phyloP scores from a whole-genome alignment of 2,329 filamentous ascomycete genomes.

The Fusarium anguioides region DNA sequence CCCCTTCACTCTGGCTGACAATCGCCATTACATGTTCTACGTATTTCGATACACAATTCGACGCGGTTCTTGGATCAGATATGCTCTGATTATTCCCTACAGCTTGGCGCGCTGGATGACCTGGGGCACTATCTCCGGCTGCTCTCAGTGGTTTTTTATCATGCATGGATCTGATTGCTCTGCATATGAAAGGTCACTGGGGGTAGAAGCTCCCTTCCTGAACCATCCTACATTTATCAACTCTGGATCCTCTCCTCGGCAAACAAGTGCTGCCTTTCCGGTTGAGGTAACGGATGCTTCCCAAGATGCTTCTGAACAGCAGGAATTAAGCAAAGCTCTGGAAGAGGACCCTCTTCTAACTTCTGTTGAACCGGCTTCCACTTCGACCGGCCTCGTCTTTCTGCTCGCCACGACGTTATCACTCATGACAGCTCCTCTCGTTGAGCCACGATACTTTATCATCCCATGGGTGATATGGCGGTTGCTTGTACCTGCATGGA shows the following conservation, averaged over 20 bases:
- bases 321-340: conserved; percentile 30
- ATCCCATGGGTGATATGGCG: conserved; percentile 95
- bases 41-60: conserved; percentile 87
- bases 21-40: conserved; percentile 98
- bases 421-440: conserved; percentile 87
- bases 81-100: conserved; percentile 77
- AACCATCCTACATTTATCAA: conserved; percentile 47
- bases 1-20: conserved; percentile 95
- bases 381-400: conserved; percentile 66
- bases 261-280: conserved; percentile 25
- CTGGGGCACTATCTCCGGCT: conserved; percentile 70
- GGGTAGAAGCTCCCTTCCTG: conserved; percentile 34
- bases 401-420: conserved; percentile 79
- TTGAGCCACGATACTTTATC: conserved; percentile 97
- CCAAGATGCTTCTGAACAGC: conserved; percentile 5
- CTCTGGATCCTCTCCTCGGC: neutral
- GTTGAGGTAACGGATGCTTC: neutral
- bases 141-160: conserved; percentile 37
- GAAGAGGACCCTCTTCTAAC: conserved; percentile 43
- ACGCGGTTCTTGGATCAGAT: conserved; percentile 70
- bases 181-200: conserved; percentile 1
- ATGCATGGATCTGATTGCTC: conserved; percentile 31
- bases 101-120: conserved; percentile 74
- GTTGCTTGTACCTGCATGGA: conserved; percentile 74
- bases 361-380: conserved; percentile 51